Evolutionary conservation across 352 stramenopile genomes (phyloP), one percentile per base, ranked within the genome.

Genomic region (Pythium phragmitis): DNA sequence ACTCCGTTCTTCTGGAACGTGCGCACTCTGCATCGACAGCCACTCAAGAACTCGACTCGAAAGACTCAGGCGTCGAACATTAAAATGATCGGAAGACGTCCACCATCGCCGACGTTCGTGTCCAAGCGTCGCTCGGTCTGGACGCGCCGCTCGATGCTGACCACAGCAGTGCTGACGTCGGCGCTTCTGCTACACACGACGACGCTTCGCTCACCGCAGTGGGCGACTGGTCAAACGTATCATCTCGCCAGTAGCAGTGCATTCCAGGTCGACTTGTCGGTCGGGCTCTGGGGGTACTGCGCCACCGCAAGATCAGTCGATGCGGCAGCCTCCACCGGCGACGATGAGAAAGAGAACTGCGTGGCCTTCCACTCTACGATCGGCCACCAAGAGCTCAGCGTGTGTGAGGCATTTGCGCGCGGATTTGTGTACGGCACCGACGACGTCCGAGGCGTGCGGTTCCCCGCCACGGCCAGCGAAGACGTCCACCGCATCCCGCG

Each of bases 381-480:
- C 2, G 47, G 41, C 2, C 34, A 28, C 4, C 65, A 67, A 52
- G 28, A 63, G 28, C 52, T 72, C n/a, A 72, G 58, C 30, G 65
- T 56, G 9, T 72, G 65, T 28, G 58, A 72, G 16, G 65, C 65
- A 8, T 72, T 49, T n/a, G 30, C 52, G 7, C 34, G 65, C 9
- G 65, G 65, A 2, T 72, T 72, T 34, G 65, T 72, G 39, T 72
- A 72, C 41, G 65, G 65, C 52, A 67, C 58, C 11, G 65, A 72
- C 53, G 65, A 72, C 30, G 65, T 72, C 4, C 65, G 65, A 28
- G 65, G 65, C 26, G 60, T 72, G 21, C 52, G 26, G 14, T 57
- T 72, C 30, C 65, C 65, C 17, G 9, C 46, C 17, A 46, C 43
- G 5, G 51, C 36, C 7, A 51, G 30, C 21, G 52, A 63, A 7